phyloP scores from a whole-genome alignment of 2,329 filamentous ascomycete genomes.

The Neofusicoccum sp. region DNA sequence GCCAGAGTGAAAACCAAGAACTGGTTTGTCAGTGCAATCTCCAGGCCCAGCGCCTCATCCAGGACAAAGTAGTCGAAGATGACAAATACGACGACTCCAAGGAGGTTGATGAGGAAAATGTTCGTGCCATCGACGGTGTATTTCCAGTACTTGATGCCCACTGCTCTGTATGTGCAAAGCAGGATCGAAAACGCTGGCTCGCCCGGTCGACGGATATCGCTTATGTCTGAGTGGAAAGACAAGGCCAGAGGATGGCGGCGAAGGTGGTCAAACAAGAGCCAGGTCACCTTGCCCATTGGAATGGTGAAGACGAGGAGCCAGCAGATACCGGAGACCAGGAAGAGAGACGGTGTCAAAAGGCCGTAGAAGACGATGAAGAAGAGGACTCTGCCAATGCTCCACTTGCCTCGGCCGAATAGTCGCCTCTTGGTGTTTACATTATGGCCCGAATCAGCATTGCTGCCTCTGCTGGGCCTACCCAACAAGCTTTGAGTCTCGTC shows the following conservation, averaged over 20 bases:
- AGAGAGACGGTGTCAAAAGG: constrained; percentile 79
- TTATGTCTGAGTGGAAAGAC: constrained; percentile 84
- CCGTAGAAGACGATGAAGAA: constrained; percentile 98
- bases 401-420: constrained; percentile 91
- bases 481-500: constrained; percentile 89
- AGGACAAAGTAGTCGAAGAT: constrained; percentile 91
- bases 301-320: constrained; percentile 98
- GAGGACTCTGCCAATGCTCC: constrained; percentile 90
- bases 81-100: constrained; percentile 88
- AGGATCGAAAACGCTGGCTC: constrained; percentile 80
- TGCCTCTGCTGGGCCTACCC: constrained; percentile 60
- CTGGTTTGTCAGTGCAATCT: constrained; percentile 74
- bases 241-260: constrained; percentile 88
- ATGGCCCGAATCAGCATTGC: constrained; percentile 37
- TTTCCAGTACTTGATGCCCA: constrained; percentile 96
- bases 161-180: constrained; percentile 94
- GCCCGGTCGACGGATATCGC: constrained; percentile 68
- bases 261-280: constrained; percentile 86
- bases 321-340: constrained; percentile 82
- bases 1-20: constrained; percentile 83
- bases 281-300: constrained; percentile 94
- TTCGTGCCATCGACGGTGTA: constrained; percentile 98
- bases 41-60: constrained; percentile 63
- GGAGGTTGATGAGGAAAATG: constrained; percentile 97
- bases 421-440: constrained; percentile 57